Percentiles rank a stretch among this genome's conserved stretches.
phyloP scores from a whole-genome alignment of 139 green algal species.

The Chlamydomonas sphaeroides region DNA sequence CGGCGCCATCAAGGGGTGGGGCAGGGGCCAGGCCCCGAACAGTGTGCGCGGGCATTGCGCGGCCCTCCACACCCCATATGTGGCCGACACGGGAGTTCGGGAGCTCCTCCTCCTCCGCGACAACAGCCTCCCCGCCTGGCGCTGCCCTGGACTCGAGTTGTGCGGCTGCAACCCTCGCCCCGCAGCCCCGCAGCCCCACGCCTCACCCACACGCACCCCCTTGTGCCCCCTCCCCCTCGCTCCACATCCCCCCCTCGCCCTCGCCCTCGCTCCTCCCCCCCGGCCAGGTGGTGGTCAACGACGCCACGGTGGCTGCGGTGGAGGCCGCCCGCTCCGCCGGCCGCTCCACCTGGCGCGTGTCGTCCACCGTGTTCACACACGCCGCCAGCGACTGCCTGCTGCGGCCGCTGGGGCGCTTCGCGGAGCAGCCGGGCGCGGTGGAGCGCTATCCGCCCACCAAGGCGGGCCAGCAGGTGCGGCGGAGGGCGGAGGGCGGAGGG shows the following conservation, averaged over 20 bases:
- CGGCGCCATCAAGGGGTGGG: no score
- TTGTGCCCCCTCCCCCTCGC: not conserved
- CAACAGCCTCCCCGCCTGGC: no score
- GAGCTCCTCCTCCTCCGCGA: no score
- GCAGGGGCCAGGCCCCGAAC: no score
- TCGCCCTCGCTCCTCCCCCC: not conserved
- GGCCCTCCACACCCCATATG: no score
- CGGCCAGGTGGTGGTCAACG: constrained; percentile 81
- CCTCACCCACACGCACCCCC: no score
- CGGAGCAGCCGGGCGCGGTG: not conserved
- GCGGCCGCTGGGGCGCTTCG: constrained; percentile 35
- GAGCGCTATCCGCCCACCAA: not conserved
- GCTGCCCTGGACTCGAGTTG: no score
- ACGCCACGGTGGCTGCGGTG: constrained; percentile 73
- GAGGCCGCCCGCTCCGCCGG: constrained; percentile 62
- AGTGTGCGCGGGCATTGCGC: no score
- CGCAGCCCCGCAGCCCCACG: no score
- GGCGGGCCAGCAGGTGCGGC: constrained; percentile 38
- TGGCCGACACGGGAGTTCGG: no score
- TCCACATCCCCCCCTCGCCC: not conserved
- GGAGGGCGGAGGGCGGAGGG: no score
- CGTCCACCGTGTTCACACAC: constrained; percentile 90
- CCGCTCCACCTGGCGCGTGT: constrained; percentile 84
- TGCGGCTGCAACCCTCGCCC: no score
- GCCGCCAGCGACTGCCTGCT: constrained; percentile 23